phyloP scores from a whole-genome alignment of 495 filamentous ascomycete species.

The Xylaria curta region DNA sequence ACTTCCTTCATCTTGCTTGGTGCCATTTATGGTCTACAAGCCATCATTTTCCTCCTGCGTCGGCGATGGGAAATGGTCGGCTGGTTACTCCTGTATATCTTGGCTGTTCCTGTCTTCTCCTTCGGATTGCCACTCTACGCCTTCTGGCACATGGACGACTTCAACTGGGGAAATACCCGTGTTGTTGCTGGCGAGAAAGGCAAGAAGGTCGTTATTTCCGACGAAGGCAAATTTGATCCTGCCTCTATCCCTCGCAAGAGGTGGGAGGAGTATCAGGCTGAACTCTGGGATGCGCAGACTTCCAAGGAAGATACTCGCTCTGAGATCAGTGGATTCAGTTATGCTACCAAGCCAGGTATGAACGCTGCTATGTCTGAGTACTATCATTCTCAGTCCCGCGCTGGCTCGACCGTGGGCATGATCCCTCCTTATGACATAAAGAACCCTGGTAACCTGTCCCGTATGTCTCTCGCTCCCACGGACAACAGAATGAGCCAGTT shows the following conservation, averaged over 20 bases:
- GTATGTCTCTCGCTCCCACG: slow-evolving; percentile 81
- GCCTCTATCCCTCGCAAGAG: slow-evolving; percentile 91
- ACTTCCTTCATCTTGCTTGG: slow-evolving; percentile 89
- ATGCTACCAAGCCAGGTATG: slow-evolving; percentile 81
- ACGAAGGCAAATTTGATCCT: slow-evolving; percentile 98
- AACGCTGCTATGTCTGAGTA: slow-evolving; percentile 66
- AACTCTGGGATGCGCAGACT: slow-evolving; percentile 94
- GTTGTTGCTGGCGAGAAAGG: slow-evolving; percentile 96
- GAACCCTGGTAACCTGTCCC: slow-evolving; percentile 54
- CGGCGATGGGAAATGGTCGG: slow-evolving; percentile 99
- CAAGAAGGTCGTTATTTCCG: slow-evolving; percentile 88
- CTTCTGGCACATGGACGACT: slow-evolving; percentile 99
- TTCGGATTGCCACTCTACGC: slow-evolving; percentile 91
- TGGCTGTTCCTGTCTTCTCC: slow-evolving; percentile 91
- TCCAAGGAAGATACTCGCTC: slow-evolving; percentile 80
- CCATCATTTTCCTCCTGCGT: slow-evolving; percentile 93
- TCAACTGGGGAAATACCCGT: slow-evolving; percentile 97
- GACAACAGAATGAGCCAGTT: slow-evolving; percentile 65
- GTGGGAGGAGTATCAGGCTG: slow-evolving; percentile 98
- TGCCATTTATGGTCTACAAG: slow-evolving; percentile 95
- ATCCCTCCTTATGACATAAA: slow-evolving; percentile 41
- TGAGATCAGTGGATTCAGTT: slow-evolving; percentile 90
- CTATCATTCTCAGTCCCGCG: slow-evolving; percentile 65
- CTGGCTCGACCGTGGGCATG: slow-evolving; percentile 75
- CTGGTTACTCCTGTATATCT: slow-evolving; percentile 96